Evolutionary conservation across 2,329 filamentous ascomycete genomes (phyloP).

Genomic region (Clathrospora elynae): DNA sequence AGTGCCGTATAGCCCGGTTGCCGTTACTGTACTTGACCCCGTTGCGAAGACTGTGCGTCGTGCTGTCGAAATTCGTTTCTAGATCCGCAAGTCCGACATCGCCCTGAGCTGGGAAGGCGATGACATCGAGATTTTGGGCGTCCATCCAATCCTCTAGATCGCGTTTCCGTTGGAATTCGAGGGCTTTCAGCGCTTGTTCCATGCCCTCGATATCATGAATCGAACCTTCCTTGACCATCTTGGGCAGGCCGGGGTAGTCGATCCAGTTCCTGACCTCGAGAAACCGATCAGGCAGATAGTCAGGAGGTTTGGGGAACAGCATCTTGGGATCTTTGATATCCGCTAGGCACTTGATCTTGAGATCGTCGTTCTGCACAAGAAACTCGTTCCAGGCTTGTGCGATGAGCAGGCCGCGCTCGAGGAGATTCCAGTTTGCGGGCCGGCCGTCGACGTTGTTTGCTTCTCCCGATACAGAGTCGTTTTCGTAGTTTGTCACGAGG

Average conservation of each 20-base stretch:
- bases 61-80: slow-evolving; percentile 46
- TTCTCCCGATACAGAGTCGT: slow-evolving; percentile 42
- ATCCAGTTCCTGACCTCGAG: slow-evolving; percentile 50
- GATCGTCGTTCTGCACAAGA: slow-evolving; percentile 51
- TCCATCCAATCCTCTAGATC: slow-evolving; percentile 60
- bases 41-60: slow-evolving; percentile 52
- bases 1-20: slow-evolving; percentile 59
- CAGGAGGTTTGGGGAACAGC: slow-evolving; percentile 47
- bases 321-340: slow-evolving; percentile 47
- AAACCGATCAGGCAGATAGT: slow-evolving; percentile 48
- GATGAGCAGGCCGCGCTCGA: slow-evolving; percentile 57
- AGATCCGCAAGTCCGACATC: slow-evolving; percentile 58
- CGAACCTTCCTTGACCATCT: slow-evolving; percentile 36
- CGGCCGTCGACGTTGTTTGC: slow-evolving; percentile 51
- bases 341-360: slow-evolving; percentile 46
- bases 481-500: slow-evolving; percentile 54
- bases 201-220: slow-evolving; percentile 54
- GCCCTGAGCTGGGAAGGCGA: slow-evolving; percentile 58
- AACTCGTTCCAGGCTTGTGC: slow-evolving; percentile 61
- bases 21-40: slow-evolving; percentile 62
- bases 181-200: slow-evolving; percentile 50
- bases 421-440: slow-evolving; percentile 54
- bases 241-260: slow-evolving; percentile 45
- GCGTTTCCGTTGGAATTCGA: slow-evolving; percentile 57
- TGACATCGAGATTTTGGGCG: slow-evolving; percentile 49